Evolutionary conservation across 1,139 yeast species (phyloP).

Genomic region (Taiozyma sp.): DNA sequence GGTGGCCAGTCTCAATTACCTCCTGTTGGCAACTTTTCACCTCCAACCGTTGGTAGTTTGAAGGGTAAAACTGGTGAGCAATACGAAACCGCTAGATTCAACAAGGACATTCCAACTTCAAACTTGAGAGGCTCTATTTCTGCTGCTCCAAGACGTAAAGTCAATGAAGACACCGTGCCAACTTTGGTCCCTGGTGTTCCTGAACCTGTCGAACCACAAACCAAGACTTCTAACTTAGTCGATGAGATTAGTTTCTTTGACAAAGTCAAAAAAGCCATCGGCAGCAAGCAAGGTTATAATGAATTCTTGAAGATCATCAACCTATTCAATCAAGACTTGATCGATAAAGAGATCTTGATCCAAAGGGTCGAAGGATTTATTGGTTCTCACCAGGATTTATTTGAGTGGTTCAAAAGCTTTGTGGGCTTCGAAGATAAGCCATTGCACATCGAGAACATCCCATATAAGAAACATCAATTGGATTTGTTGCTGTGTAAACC

Average conservation of each 20-base stretch:
- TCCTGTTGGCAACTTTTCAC: constrained; percentile 94
- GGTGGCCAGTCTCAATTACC: constrained; percentile 56
- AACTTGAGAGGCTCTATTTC: constrained; percentile 36
- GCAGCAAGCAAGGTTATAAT: constrained; percentile 84
- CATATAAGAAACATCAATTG: constrained; percentile 83
- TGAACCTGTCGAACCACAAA: constrained; percentile 74
- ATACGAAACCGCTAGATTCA: constrained; percentile 13
- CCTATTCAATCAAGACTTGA: constrained; percentile 83
- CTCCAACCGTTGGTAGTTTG: constrained; percentile 41
- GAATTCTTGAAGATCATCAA: constrained; percentile 88
- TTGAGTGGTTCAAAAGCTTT: constrained; percentile 88
- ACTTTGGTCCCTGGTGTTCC: constrained; percentile 82
- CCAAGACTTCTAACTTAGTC: constrained; percentile 55
- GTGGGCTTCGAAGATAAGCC: constrained; percentile 83
- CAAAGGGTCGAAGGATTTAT: constrained; percentile 82
- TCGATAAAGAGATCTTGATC: constrained; percentile 77
- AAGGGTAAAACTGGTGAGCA: constrained; percentile 13
- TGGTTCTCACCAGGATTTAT: constrained; percentile 74
- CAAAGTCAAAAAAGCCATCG: constrained; percentile 84
- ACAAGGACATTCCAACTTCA: constrained; percentile 23
- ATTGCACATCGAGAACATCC: constrained; percentile 78
- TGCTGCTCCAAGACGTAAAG: constrained; percentile 26
- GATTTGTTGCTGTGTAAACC: constrained; percentile 82
- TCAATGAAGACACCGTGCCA: constrained; percentile 44
- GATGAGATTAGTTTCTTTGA: constrained; percentile 92